Conservation (phyloP, 495 filamentous ascomycete genomes). For the Lasiosphaeriaceae sp. region DNA sequence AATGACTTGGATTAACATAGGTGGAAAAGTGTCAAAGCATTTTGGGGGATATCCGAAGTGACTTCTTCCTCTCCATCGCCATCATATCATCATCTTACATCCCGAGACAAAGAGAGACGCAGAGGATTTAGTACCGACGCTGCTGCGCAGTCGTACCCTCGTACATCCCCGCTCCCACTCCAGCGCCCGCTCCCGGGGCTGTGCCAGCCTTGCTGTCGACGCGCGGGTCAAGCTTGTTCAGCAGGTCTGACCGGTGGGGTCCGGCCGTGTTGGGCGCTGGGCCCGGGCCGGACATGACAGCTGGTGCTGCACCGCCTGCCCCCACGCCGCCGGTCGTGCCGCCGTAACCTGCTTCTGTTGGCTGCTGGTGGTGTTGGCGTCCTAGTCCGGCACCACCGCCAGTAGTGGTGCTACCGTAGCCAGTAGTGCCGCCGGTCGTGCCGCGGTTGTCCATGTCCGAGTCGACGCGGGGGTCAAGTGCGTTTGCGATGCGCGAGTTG, state of each 20-base stretch:
- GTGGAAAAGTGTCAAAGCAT: no score
- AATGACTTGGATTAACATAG: no score
- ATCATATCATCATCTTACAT: no score
- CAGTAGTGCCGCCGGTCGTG: neutral
- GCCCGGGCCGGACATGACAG: slow-evolving; percentile 16
- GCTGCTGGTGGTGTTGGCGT: neutral
- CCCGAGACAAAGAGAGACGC: no score
- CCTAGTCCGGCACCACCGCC: neutral
- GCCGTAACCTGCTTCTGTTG: neutral
- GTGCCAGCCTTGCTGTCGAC: slow-evolving; percentile 35
- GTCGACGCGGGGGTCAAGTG: slow-evolving; percentile 48
- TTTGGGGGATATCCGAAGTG: no score
- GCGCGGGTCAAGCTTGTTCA: slow-evolving; percentile 51
- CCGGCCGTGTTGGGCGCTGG: slow-evolving; percentile 41
- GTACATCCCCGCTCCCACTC: neutral
- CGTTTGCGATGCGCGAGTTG: slow-evolving; percentile 34
- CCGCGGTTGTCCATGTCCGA: slow-evolving; percentile 35
- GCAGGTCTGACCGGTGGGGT: slow-evolving; percentile 44
- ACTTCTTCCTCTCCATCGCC: no score
- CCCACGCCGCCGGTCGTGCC: neutral
- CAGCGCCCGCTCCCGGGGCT: neutral
- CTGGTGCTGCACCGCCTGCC: neutral
- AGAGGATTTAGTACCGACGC: no score
- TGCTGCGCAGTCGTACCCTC: neutral
- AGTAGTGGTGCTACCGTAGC: neutral